Percentiles rank a stretch among this genome's conserved stretches.
Conservation (phyloP, 345 rosid genomes). For the Gossypium mustelinum region DNA sequence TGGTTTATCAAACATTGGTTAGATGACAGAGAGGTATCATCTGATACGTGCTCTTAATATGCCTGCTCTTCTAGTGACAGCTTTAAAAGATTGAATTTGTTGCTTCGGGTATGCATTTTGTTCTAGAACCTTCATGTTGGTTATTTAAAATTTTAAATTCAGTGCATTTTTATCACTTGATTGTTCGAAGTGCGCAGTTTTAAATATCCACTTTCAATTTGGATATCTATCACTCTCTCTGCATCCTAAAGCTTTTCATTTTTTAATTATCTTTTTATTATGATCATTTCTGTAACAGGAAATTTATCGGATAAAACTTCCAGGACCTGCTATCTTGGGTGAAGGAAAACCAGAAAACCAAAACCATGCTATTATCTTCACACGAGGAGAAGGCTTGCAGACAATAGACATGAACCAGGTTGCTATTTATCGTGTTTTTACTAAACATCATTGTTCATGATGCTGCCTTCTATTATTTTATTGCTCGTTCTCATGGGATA, state of each 20-base stretch:
- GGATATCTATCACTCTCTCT: background rate
- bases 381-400: conserved; percentile 98
- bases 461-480: background rate
- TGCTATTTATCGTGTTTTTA: background rate
- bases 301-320: conserved; percentile 93
- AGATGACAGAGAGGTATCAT: background rate
- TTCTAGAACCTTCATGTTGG: background rate
- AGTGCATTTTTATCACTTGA: background rate
- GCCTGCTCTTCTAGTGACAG: background rate
- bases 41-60: background rate
- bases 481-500: background rate
- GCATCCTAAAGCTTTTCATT: conserved; percentile 7
- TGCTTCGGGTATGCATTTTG: background rate
- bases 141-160: background rate
- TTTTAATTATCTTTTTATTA: background rate
- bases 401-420: conserved; percentile 99
- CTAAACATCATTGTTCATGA: background rate
- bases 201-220: background rate
- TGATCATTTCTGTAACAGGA: conserved; percentile 42
- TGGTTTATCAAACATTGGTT: background rate
- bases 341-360: conserved; percentile 99
- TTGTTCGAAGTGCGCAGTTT: background rate
- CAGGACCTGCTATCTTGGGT: conserved; percentile 59
- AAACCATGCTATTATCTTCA: conserved; percentile 95
- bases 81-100: background rate